Conservation (phyloP, 108 stramenopile species). For the Conticribra guillardii region DNA sequence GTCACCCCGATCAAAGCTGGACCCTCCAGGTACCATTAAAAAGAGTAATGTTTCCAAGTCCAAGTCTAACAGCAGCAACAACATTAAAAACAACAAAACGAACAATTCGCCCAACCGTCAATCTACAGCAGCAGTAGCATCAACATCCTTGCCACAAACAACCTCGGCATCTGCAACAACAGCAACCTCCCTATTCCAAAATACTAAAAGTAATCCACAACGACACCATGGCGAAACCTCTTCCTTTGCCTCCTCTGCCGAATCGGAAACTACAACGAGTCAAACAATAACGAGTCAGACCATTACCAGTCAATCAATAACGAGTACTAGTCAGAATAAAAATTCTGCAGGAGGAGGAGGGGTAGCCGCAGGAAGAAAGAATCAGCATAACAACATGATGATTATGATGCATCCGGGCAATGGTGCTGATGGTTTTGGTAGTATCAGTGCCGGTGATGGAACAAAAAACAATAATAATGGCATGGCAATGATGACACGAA, state of each 20-base stretch:
- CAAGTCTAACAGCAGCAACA: neutral
- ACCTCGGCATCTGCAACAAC: no score
- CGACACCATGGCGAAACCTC: neutral
- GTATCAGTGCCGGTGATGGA: neutral
- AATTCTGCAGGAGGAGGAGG: neutral
- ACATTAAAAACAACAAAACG: no score
- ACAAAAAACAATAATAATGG: neutral
- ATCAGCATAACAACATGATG: no score
- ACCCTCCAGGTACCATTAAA: neutral
- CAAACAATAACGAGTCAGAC: neutral
- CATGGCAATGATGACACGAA: conserved; percentile 19
- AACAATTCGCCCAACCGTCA: no score
- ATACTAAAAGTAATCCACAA: neutral
- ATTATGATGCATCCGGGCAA: no score
- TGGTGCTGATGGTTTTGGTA: neutral
- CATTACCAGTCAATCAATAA: no score
- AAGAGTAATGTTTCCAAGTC: neutral
- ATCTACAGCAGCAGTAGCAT: no score
- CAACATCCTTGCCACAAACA: no score
- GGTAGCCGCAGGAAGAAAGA: neutral
- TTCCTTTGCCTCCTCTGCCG: neutral
- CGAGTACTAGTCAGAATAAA: neutral
- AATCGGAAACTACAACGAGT: neutral
- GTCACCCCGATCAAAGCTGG: neutral
- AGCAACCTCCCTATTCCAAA: neutral